phyloP scores from a whole-genome alignment of 805 yeast species.

The Sugiyamaella mastotermitis region DNA sequence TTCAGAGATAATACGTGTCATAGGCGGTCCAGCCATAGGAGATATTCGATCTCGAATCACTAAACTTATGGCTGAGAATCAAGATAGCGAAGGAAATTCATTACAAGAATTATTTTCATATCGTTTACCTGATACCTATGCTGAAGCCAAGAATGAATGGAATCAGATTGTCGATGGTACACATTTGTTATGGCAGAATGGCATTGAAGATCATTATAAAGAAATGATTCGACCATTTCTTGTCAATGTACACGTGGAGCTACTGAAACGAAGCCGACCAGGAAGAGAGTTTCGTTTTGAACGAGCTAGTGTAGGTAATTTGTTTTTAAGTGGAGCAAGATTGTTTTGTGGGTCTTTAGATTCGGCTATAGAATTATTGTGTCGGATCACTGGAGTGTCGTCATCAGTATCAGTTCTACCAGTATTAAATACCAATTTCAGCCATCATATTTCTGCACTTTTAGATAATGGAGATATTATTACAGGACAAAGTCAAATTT shows the following conservation, averaged over 20 bases:
- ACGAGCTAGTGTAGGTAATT: constrained; percentile 78
- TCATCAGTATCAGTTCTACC: constrained; percentile 57
- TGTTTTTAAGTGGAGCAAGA: constrained; percentile 76
- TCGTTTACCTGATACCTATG: constrained; percentile 44
- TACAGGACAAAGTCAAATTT: constrained; percentile 89
- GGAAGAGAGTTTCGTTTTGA: constrained; percentile 62
- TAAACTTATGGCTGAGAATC: constrained; percentile 51
- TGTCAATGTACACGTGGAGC: constrained; percentile 71
- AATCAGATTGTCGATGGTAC: constrained; percentile 68
- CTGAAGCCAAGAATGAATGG: constrained; percentile 69
- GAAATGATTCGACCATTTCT: constrained; percentile 73
- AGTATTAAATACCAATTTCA: constrained; percentile 76
- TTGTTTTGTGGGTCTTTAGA: constrained; percentile 80
- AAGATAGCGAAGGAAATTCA: constrained; percentile 28
- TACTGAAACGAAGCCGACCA: constrained; percentile 59
- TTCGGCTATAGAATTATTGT: constrained; percentile 70
- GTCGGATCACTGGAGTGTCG: constrained; percentile 58
- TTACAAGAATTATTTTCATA: constrained; percentile 37
- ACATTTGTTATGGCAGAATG: constrained; percentile 63
- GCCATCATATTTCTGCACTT: constrained; percentile 78
- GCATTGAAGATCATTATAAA: constrained; percentile 49
- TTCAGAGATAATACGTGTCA: constrained; percentile 73
- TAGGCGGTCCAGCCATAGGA: constrained; percentile 96
- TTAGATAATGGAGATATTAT: constrained; percentile 64
- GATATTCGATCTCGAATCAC: constrained; percentile 81